A percentile compares a stretch with the other conserved stretches of the same genome.
phyloP scores from a whole-genome alignment of 768 basidiomycete species.

The Podaxis sp. region DNA sequence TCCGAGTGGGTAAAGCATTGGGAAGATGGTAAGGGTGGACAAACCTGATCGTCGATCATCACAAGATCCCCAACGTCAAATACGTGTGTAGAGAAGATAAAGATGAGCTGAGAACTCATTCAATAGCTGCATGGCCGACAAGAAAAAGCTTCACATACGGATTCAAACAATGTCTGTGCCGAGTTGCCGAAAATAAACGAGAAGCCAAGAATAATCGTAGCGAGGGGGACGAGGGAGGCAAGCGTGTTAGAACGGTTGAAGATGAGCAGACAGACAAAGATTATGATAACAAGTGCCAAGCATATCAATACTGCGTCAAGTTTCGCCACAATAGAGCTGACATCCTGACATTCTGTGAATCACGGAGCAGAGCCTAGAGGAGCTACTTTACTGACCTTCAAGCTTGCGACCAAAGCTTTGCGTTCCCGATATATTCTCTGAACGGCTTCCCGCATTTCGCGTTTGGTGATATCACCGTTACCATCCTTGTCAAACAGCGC shows the following conservation, averaged over 20 bases:
- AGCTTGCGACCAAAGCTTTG: slow-evolving; percentile 61
- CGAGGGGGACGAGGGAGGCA: slow-evolving; percentile 71
- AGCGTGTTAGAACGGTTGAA: slow-evolving; percentile 66
- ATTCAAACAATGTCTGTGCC: slow-evolving; percentile 75
- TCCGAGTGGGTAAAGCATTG: not conserved
- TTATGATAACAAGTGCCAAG: slow-evolving; percentile 49
- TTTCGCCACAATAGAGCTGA: slow-evolving; percentile 69
- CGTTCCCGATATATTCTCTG: slow-evolving; percentile 77
- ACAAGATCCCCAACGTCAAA: slow-evolving; percentile 82
- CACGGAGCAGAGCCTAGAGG: not conserved
- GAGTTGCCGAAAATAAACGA: slow-evolving; percentile 85
- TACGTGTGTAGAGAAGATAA: slow-evolving; percentile 84
- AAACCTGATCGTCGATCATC: slow-evolving; percentile 71
- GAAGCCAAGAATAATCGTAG: slow-evolving; percentile 77
- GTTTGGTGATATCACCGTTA: slow-evolving; percentile 77
- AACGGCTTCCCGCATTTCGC: slow-evolving; percentile 80
- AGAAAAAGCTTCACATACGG: slow-evolving; percentile 35
- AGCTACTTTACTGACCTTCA: slow-evolving; percentile 45
- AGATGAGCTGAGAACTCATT: slow-evolving; percentile 51
- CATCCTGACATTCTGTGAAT: slow-evolving; percentile 40
- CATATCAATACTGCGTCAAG: slow-evolving; percentile 70
- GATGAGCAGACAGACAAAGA: slow-evolving; percentile 71
- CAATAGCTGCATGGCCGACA: not conserved
- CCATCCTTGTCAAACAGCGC: slow-evolving; percentile 72
- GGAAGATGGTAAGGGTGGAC: slow-evolving; percentile 6